Evolutionary conservation across 1,139 yeast species (phyloP), one percentile per base, ranked within the genome.

Genomic region (Nadsonia commutata): DNA sequence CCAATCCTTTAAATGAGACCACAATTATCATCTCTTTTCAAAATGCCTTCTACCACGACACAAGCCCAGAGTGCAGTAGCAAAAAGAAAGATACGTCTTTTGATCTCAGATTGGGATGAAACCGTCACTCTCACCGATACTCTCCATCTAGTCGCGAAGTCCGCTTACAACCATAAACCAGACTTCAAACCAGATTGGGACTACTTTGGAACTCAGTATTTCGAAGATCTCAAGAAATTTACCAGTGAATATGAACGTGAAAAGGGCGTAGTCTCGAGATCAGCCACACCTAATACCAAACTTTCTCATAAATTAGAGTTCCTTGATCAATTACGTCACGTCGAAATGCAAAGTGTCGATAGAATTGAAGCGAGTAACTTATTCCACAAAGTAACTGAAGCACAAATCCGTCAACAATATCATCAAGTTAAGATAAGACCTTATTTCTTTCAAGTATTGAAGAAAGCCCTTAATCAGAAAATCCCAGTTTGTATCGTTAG

Each of bases 51-150:
- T n/a, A n/a, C n/a, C n/a, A n/a, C n/a, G n/a, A n/a, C n/a, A n/a
- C n/a, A n/a, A n/a, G n/a, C n/a, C n/a, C n/a, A n/a, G n/a, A n/a
- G n/a, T n/a, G n/a, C n/a, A n/a, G n/a, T n/a, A n/a, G n/a, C n/a
- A n/a, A n/a, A n/a, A n/a, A n/a, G n/a, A n/a, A n/a, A n/a, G 43
- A 42, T 18, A 41, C 52, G 18, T 20, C 41, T 46, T 20, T 44
- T 74, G 17, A 64, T 74, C 1, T 54, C 72, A 2, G 90, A 80
- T 54, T 80, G 83, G 79, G 90, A 80, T 55, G 88, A 79, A 46
- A 80, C 88, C 0, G 65, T 77, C 21, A 78, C 88, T 0, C 50
- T 55, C 7, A 51, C 57, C 16, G 88, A 80, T 56, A 78, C 88
- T 1, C 71, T 78, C 37, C 56, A 57, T 20, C 54, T 70, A 5